Evolutionary conservation across 768 basidiomycete genomes (phyloP).

Genomic region (Naganishia antarctica): DNA sequence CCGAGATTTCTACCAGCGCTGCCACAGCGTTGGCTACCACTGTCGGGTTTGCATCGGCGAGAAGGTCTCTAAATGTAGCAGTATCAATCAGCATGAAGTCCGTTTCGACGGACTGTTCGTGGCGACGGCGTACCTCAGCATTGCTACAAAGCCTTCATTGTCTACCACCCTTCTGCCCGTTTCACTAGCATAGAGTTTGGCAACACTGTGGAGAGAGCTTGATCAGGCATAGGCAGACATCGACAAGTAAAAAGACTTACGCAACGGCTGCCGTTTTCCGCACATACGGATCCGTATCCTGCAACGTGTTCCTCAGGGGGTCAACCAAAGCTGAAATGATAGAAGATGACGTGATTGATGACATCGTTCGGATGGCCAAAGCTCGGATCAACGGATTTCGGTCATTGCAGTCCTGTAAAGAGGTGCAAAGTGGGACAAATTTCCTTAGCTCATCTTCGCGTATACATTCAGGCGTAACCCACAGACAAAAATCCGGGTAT

Average conservation of each 20-base stretch:
- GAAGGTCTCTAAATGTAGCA: constrained; percentile 58
- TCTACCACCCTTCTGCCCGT: constrained; percentile 67
- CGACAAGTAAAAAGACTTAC: constrained; percentile 29
- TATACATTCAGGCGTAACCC: constrained; percentile 33
- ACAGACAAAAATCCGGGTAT: constrained; percentile 87
- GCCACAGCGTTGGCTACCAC: constrained; percentile 97
- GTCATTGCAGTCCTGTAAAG: constrained; percentile 80
- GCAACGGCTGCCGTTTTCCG: constrained; percentile 92
- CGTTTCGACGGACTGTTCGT: not conserved
- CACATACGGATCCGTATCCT: constrained; percentile 94
- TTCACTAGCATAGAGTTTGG: constrained; percentile 87
- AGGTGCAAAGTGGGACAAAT: too few species aligned
- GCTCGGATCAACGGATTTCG: constrained; percentile 95
- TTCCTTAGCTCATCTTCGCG: too few species aligned
- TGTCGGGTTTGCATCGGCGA: constrained; percentile 90
- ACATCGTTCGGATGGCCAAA: constrained; percentile 97
- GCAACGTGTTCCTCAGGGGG: constrained; percentile 82
- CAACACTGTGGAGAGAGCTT: constrained; percentile 60
- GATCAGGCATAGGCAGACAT: not conserved
- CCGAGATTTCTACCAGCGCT: constrained; percentile 91
- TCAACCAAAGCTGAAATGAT: constrained; percentile 81
- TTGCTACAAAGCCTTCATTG: constrained; percentile 81
- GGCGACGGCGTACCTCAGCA: constrained; percentile 57
- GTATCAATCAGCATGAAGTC: not conserved
- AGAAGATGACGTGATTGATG: constrained; percentile 84